These are phyloP conservation scores for Melampsora americana DNA, from an alignment of 1,284 basidiomycete genomes.

Conservation along the genomic window DNA sequence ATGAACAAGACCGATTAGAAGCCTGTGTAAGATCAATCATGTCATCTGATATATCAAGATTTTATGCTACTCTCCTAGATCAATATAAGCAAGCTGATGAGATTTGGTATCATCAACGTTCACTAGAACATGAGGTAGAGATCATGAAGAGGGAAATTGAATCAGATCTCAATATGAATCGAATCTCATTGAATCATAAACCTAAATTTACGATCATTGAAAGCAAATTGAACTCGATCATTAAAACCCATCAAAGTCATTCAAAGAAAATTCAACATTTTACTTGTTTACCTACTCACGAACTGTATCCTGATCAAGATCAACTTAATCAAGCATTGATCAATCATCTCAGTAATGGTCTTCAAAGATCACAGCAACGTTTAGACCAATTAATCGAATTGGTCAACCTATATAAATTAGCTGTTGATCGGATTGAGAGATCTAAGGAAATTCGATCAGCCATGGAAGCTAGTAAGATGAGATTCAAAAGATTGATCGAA, in stretches of 20 bases:
- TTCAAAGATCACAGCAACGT: not conserved
- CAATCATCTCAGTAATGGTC: not conserved
- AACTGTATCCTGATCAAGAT: conserved; percentile 26
- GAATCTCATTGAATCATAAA: conserved; percentile 2
- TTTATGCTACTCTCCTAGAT: conserved; percentile 23
- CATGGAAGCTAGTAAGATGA: conserved; percentile 18
- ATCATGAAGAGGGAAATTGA: conserved; percentile 26
- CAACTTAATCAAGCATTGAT: conserved; percentile 10
- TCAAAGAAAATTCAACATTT: conserved; percentile 15
- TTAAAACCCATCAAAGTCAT: conserved; percentile 10
- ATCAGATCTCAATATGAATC: conserved; percentile 3
- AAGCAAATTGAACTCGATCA: not conserved
- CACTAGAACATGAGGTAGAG: conserved; percentile 20
- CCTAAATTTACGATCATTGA: conserved; percentile 2
- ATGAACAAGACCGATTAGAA: conserved; percentile 36
- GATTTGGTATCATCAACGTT: conserved; percentile 29
- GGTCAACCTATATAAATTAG: conserved; percentile 14
- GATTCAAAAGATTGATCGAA: conserved; percentile 11
- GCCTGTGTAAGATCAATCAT: conserved; percentile 17
- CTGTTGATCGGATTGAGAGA: conserved; percentile 11
- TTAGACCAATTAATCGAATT: conserved; percentile 20
- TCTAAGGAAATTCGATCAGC: not conserved
- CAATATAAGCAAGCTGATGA: conserved; percentile 41
- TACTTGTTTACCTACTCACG: conserved; percentile 22
- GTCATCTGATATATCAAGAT: conserved; percentile 15